These are phyloP conservation scores for Margaritispora aquatica DNA, from an alignment of 495 filamentous ascomycete genomes.

Conservation along the genomic window DNA sequence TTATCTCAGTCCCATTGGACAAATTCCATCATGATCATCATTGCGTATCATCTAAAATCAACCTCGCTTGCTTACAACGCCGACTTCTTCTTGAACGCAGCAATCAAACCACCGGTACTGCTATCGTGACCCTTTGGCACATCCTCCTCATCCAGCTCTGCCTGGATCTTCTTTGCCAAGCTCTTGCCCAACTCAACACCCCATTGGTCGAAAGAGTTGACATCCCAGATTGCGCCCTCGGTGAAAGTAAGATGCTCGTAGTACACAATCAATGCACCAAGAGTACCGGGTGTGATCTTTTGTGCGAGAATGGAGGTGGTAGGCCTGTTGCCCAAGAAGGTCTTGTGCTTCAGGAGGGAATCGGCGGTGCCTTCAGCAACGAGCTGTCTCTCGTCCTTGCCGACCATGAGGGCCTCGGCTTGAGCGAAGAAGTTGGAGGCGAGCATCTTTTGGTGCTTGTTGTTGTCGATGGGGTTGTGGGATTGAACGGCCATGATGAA, in stretches of 20 bases:
- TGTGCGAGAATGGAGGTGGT: constrained; percentile 92
- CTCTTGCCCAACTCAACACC: constrained; percentile 97
- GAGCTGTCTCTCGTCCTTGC: constrained; percentile 87
- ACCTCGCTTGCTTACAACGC: not conserved
- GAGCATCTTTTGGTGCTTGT: constrained; percentile 97
- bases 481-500: constrained; percentile 94
- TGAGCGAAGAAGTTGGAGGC: constrained; percentile 98
- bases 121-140: constrained; percentile 68
- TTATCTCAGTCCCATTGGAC: not conserved
- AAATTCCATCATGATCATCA: not conserved
- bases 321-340: constrained; percentile 94
- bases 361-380: constrained; percentile 82
- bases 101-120: constrained; percentile 82
- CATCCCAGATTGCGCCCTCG: constrained; percentile 96
- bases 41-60: not conserved
- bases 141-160: constrained; percentile 70
- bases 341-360: constrained; percentile 91
- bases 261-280: constrained; percentile 94
- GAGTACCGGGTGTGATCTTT: constrained; percentile 87
- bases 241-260: constrained; percentile 99
- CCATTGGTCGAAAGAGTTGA: constrained; percentile 99
- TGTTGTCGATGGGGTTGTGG: constrained; percentile 88
- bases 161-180: constrained; percentile 83
- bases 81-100: constrained; percentile 62
- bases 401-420: constrained; percentile 96